Conservation (phyloP, 352 stramenopile genomes). For the Lagenidium sp. region DNA sequence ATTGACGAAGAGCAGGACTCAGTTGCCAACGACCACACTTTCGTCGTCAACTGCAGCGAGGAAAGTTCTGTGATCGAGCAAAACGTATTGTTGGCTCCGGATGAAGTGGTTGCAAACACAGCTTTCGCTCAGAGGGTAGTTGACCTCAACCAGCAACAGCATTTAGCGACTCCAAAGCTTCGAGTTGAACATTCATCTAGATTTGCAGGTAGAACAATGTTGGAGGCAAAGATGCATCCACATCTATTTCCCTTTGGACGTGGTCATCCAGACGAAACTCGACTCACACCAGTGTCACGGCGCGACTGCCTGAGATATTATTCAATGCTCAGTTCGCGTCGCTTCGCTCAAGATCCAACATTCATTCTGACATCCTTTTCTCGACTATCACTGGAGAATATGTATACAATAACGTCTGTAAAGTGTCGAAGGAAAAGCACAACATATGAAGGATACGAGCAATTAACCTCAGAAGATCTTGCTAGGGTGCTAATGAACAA, state of each 20-base stretch:
- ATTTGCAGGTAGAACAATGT: background rate
- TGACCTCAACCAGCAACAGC: conserved; percentile 1
- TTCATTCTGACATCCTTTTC: conserved; percentile 1
- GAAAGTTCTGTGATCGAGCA: conserved; percentile 2
- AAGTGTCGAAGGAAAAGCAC: conserved; percentile 1
- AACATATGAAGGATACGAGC: conserved; percentile 3
- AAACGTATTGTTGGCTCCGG: background rate
- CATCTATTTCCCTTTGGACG: conserved; percentile 4
- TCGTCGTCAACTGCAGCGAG: too few relatives aligned
- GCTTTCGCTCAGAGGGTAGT: background rate
- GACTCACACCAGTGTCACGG: background rate
- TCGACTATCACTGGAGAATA: conserved; percentile 2
- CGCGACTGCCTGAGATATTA: conserved; percentile 5
- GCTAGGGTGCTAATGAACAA: background rate
- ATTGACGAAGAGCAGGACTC: conserved; percentile 2
- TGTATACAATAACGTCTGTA: conserved; percentile 3
- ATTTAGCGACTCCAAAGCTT: background rate
- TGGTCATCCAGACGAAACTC: conserved; percentile 1
- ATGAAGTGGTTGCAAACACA: background rate
- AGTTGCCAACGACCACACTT: background rate
- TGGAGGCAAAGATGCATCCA: conserved; percentile 4
- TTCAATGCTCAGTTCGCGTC: background rate
- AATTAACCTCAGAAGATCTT: background rate
- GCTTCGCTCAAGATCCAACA: conserved; percentile 3
- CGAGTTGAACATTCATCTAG: conserved; percentile 2